These are phyloP conservation scores for Elymus sibiricus DNA, from an alignment of 176 grass and related monocot genomes.

Conservation along the genomic window DNA sequence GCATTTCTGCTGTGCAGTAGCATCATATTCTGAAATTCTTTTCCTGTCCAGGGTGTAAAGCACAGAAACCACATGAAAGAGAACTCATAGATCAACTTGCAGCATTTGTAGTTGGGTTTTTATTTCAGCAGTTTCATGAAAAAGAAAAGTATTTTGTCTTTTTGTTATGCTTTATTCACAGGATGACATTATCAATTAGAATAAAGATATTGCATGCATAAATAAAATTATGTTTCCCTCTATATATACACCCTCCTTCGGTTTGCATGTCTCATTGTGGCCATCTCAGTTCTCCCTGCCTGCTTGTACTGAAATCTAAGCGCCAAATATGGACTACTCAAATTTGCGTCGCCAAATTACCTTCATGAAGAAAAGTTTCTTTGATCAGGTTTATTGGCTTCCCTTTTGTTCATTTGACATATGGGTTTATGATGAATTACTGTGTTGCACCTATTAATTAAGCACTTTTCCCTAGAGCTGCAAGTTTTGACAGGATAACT, in stretches of 20 bases:
- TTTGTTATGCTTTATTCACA: conserved; percentile 50
- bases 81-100: too few relatives aligned
- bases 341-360: conserved; percentile 35
- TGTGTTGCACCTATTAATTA: neutral
- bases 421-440: neutral
- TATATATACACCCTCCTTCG: conserved; percentile 34
- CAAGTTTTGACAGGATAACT: conserved; percentile 12
- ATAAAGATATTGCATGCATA: too few relatives aligned
- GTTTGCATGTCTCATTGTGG: conserved; percentile 29
- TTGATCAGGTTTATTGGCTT: conserved; percentile 64
- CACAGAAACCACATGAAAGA: conserved; percentile 10
- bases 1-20: neutral
- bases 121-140: conserved; percentile 21
- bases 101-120: conserved; percentile 32
- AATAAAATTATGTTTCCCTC: conserved; percentile 29
- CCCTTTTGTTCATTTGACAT: neutral
- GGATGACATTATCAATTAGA: conserved; percentile 40
- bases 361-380: conserved; percentile 70
- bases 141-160: conserved; percentile 28
- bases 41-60: conserved; percentile 20
- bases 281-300: conserved; percentile 23
- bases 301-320: conserved; percentile 14
- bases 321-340: conserved; percentile 44
- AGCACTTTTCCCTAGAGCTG: neutral
- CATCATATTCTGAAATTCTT: conserved; percentile 25